These are phyloP conservation scores for Zygosaccharomyces rouxii DNA, from an alignment of 805 yeast genomes.

Conservation along the genomic window DNA sequence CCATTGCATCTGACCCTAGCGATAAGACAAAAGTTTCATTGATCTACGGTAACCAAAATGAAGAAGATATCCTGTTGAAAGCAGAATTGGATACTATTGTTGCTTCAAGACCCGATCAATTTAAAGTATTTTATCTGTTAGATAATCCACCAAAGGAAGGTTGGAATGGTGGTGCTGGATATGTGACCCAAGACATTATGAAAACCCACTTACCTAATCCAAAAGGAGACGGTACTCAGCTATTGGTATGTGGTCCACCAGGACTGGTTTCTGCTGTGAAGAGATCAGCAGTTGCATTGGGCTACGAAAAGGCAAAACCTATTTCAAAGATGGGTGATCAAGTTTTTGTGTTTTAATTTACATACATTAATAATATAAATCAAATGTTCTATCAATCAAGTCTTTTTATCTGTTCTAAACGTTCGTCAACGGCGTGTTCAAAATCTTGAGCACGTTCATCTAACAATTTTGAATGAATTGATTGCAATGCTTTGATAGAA, in stretches of 20 bases:
- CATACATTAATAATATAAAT: neutral
- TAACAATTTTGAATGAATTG: conserved; percentile 74
- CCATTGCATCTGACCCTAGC: conserved; percentile 68
- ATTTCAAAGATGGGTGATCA: conserved; percentile 87
- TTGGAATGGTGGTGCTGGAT: conserved; percentile 80
- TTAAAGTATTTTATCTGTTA: conserved; percentile 68
- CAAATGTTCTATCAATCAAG: conserved; percentile 24
- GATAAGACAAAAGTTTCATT: conserved; percentile 74
- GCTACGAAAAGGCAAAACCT: conserved; percentile 80
- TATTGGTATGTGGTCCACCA: conserved; percentile 91
- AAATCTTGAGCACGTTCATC: conserved; percentile 38
- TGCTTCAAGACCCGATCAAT: conserved; percentile 50
- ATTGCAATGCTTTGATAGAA: conserved; percentile 77
- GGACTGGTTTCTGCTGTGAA: conserved; percentile 84
- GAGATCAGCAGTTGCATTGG: conserved; percentile 69
- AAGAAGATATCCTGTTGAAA: conserved; percentile 73
- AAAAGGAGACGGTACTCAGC: conserved; percentile 47
- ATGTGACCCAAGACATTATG: conserved; percentile 71
- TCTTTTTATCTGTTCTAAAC: conserved; percentile 44
- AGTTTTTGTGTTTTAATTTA: conserved; percentile 69
- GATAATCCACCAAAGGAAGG: conserved; percentile 57
- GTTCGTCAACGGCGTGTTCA: conserved; percentile 40
- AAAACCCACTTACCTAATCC: conserved; percentile 59
- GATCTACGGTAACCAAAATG: conserved; percentile 76
- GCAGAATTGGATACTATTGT: conserved; percentile 71